Conservation (phyloP, 169 alveolate genomes). For the Hepatocystis sp. region DNA sequence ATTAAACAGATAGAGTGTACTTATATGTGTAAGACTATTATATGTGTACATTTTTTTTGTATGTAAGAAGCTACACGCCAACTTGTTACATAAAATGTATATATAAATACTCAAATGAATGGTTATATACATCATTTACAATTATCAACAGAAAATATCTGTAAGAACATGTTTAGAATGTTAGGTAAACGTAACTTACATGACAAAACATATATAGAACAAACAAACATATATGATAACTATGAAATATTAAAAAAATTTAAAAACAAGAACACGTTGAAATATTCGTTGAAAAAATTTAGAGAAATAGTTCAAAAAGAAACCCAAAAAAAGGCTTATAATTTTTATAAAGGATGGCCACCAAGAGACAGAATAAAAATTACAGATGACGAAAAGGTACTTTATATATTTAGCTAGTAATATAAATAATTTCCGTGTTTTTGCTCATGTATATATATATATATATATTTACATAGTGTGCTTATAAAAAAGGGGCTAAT, state of each 20-base stretch:
- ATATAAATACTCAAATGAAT: too few relatives aligned
- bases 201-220: background rate
- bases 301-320: slow-evolving; percentile 73
- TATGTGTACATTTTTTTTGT: slow-evolving; percentile 10
- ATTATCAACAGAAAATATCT: too few relatives aligned
- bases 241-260: slow-evolving; percentile 50
- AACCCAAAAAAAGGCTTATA: slow-evolving; percentile 59
- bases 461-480: background rate
- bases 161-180: too few relatives aligned
- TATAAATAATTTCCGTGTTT: too few relatives aligned
- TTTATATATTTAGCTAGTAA: too few relatives aligned
- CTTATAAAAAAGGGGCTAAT: background rate
- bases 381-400: slow-evolving; percentile 72
- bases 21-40: background rate
- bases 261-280: slow-evolving; percentile 33
- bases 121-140: too few relatives aligned
- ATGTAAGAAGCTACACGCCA: too few relatives aligned
- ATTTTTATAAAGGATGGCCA: slow-evolving; percentile 75
- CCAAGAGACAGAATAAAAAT: slow-evolving; percentile 66
- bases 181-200: too few relatives aligned
- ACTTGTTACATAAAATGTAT: too few relatives aligned
- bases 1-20: slow-evolving; percentile 1
- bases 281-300: slow-evolving; percentile 52
- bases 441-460: too few relatives aligned
- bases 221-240: slow-evolving; percentile 25